Percentiles rank a stretch among this genome's conserved stretches.
Evolutionary conservation across 75 land plant genomes (phyloP).

Genomic region (Pinus tabuliformis): DNA sequence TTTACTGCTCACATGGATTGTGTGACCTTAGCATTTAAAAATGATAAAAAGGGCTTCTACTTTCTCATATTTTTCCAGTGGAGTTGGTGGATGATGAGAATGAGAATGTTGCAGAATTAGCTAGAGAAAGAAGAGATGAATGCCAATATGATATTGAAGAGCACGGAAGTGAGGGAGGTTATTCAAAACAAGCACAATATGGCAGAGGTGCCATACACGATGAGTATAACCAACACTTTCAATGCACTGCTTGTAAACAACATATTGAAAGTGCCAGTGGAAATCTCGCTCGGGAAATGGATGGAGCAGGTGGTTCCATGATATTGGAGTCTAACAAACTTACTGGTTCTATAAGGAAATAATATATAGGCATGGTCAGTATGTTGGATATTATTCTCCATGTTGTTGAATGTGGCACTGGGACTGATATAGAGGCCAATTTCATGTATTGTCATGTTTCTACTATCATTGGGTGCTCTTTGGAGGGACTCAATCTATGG

Average conservation of each 20-base stretch:
- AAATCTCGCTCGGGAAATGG: constrained; percentile 92
- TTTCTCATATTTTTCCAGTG: not conserved
- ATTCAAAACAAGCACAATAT: constrained; percentile 29
- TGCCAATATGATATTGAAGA: not conserved
- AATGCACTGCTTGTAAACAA: constrained; percentile 67
- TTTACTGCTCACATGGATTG: no score
- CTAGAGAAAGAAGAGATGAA: not conserved
- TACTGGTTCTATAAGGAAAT: no score
- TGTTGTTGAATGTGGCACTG: constrained; percentile 38
- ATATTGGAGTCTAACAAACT: constrained; percentile 71
- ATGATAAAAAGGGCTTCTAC: not conserved
- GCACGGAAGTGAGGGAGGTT: constrained; percentile 40
- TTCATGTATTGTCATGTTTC: constrained; percentile 59
- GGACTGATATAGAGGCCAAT: constrained; percentile 17
- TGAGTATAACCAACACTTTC: constrained; percentile 65
- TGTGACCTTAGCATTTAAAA: no score
- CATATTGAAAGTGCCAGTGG: constrained; percentile 84
- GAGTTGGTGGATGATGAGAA: not conserved
- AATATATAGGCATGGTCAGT: constrained; percentile 28
- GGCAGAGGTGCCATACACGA: constrained; percentile 87
- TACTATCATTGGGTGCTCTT: constrained; percentile 70
- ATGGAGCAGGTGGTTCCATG: constrained; percentile 91
- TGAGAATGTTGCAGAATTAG: not conserved
- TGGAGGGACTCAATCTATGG: constrained; percentile 93
- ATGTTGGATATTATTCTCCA: constrained; percentile 82